Base-by-base conservation (phyloP, 345 rosid genomes). In the Anastatica hierochuntica region DNA sequence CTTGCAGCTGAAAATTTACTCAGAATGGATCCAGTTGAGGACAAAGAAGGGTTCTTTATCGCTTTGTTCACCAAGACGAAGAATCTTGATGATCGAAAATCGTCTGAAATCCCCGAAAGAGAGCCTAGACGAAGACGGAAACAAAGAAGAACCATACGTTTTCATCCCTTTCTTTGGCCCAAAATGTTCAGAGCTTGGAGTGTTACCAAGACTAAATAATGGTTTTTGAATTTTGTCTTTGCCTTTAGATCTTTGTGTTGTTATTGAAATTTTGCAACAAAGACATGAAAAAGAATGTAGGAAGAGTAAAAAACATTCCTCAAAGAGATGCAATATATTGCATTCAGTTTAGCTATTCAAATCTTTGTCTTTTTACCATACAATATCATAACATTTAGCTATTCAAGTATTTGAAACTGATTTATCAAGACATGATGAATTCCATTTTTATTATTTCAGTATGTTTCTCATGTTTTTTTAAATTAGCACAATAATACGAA, bases 41-140 rank as follows among this genome's bases (percentile, higher is more conserved):
- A 87, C 80, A 87, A 78, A 55, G 95, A 87, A 76, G 95, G 98
- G 36, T 84, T 90, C 63, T 90, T 87, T 72, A 76, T 84, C 12
- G 92, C 95, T 10, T 72, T 82, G 16, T 81, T 90, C 33, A 58
- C 72, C 34, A 84, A 58, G 61, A 20, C 41, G 18, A 61, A 54
- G 34, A 55, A 47, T 40, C 20, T 19, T 1, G 56, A 31, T 39
- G 39, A 41, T 10, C 29, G 14, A 17, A 20, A 47, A 34, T 6
- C 23, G 27, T 46, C 42, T 53, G 58, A 55, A 55, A 21, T 48
- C 14, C 15, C 58, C 5, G 18, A 19, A 48, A 33, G 37, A 14
- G 66, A 17, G 20, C 31, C 15, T 41, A 26, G 45, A 35, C n/a
- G 10, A 33, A 55, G 53, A 55, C 20, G 10, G 36, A 13, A 35